Conservation (phyloP, 768 basidiomycete species). For the Pleurotus salmoneostramineus region DNA sequence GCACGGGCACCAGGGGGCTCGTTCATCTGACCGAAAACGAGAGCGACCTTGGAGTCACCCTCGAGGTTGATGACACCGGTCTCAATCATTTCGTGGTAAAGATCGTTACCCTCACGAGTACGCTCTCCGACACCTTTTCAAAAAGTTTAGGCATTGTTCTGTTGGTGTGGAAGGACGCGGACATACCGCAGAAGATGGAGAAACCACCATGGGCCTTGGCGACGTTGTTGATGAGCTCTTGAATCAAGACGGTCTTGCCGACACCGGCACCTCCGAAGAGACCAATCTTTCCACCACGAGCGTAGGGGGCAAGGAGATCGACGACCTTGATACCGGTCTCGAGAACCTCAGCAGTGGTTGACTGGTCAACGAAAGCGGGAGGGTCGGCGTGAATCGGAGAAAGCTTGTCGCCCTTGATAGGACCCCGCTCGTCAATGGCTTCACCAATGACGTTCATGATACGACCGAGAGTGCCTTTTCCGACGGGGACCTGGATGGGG, state of each 20-base stretch:
- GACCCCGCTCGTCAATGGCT: slow-evolving; percentile 99
- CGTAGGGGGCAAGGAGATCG: slow-evolving; percentile 98
- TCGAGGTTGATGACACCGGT: slow-evolving; percentile 99
- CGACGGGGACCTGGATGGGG: slow-evolving; percentile 97
- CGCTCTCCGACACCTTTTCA: slow-evolving; percentile 93
- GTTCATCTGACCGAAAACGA: slow-evolving; percentile 99
- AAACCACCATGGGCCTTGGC: slow-evolving; percentile 99
- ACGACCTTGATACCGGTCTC: slow-evolving; percentile 99
- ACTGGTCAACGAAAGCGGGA: slow-evolving; percentile 96
- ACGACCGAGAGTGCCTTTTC: slow-evolving; percentile 89
- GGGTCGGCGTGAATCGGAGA: slow-evolving; percentile 96
- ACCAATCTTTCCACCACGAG: slow-evolving; percentile 99
- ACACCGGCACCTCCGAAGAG: slow-evolving; percentile 99
- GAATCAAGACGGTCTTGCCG: slow-evolving; percentile 99
- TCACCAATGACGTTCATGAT: slow-evolving; percentile 99
- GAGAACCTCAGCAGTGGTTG: slow-evolving; percentile 96
- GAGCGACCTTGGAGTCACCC: slow-evolving; percentile 99
- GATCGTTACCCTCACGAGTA: slow-evolving; percentile 99
- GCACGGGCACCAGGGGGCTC: slow-evolving; percentile 99
- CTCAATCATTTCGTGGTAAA: slow-evolving; percentile 99
- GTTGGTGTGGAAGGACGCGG: not conserved
- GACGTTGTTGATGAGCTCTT: slow-evolving; percentile 99
- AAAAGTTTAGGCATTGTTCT: not conserved
- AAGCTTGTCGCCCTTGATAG: slow-evolving; percentile 92
- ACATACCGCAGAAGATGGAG: slow-evolving; percentile 95